Percentiles rank a stretch among this genome's conserved stretches.
phyloP scores from a whole-genome alignment of 2,329 filamentous ascomycete genomes.

The Aspergillus nomiae region DNA sequence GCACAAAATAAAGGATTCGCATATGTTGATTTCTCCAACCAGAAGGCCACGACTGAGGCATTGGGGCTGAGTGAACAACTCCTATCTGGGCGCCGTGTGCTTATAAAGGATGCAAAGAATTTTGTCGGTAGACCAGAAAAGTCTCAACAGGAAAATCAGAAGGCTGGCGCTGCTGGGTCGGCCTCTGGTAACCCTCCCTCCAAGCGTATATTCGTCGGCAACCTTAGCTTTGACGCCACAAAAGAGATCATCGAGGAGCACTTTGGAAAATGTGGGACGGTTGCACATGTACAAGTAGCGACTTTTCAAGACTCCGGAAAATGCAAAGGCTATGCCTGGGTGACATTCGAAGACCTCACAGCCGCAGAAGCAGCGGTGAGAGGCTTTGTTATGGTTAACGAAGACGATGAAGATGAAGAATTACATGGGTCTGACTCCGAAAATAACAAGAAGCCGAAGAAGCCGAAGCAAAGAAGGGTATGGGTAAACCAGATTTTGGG shows the following conservation, averaged over 20 bases:
- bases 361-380: slow-evolving; percentile 75
- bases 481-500: slow-evolving; percentile 85
- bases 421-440: slow-evolving; percentile 45
- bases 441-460: slow-evolving; percentile 36
- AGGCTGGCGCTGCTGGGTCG: slow-evolving; percentile 27
- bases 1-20: slow-evolving; percentile 88
- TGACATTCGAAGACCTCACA: slow-evolving; percentile 80
- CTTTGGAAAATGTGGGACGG: slow-evolving; percentile 80
- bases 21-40: slow-evolving; percentile 83
- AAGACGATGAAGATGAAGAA: slow-evolving; percentile 47
- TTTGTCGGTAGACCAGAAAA: slow-evolving; percentile 88
- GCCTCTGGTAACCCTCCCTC: slow-evolving; percentile 64
- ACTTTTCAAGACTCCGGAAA: slow-evolving; percentile 97
- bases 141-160: slow-evolving; percentile 45
- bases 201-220: slow-evolving; percentile 85
- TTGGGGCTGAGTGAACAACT: slow-evolving; percentile 84
- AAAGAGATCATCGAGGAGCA: slow-evolving; percentile 79
- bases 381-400: slow-evolving; percentile 71
- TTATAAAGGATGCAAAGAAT: slow-evolving; percentile 90
- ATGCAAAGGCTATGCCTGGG: slow-evolving; percentile 97
- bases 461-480: slow-evolving; percentile 59
- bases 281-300: slow-evolving; percentile 82
- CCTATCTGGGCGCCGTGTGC: slow-evolving; percentile 72
- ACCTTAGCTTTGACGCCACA: slow-evolving; percentile 78
- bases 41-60: slow-evolving; percentile 71